phyloP scores from a whole-genome alignment of 2,329 filamentous ascomycete genomes.

The Cryphonectria parasitica region DNA sequence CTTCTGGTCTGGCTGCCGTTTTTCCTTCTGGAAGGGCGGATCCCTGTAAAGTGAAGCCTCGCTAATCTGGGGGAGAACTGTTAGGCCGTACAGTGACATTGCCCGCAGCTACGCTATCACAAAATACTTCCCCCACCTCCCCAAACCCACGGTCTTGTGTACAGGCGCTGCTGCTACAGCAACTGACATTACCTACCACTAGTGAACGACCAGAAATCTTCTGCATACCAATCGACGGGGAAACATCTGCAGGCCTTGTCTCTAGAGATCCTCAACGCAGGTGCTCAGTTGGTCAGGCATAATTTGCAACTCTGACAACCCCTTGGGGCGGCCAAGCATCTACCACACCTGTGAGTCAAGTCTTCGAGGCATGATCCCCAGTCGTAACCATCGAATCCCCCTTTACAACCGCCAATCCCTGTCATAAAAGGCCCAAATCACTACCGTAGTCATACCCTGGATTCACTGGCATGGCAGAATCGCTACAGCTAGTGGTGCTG shows the following conservation, averaged over 20 bases:
- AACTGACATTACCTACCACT: neutral
- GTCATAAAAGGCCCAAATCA: neutral
- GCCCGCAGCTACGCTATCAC: neutral
- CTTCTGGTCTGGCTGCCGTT: conserved; percentile 15
- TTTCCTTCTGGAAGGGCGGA: conserved; percentile 26
- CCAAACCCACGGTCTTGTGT: no score
- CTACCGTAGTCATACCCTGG: neutral
- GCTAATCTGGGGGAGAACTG: conserved; percentile 14
- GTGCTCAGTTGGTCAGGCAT: neutral
- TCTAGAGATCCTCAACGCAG: neutral
- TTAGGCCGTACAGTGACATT: neutral
- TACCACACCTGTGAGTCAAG: neutral
- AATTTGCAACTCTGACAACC: neutral
- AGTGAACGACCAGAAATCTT: neutral
- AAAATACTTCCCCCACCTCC: neutral
- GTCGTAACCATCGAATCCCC: neutral
- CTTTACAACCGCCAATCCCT: neutral
- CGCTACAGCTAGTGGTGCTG: neutral
- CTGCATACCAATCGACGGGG: neutral
- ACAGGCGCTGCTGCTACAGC: neutral
- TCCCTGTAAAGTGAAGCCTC: conserved; percentile 11
- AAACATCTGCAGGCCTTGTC: neutral
- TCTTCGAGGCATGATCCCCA: neutral
- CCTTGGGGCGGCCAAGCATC: neutral
- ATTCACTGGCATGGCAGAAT: neutral